Percentiles rank a stretch among this genome's conserved stretches.
Evolutionary conservation across 2,329 filamentous ascomycete species (phyloP).

Genomic region (Pseudopyrenochaeta lycopersici): DNA sequence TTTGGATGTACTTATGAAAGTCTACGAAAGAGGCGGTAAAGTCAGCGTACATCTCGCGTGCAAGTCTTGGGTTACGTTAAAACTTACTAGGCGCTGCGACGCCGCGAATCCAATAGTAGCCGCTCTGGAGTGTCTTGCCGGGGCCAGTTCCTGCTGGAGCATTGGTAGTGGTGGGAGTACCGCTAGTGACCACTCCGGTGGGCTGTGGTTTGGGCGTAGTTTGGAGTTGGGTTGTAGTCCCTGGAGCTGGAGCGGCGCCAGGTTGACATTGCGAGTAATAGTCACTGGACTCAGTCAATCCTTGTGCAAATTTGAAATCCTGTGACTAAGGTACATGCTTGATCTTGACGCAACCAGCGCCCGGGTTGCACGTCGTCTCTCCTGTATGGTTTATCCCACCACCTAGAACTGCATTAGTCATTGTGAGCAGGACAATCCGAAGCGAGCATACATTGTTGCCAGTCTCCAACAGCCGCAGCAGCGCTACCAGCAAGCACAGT

Average conservation of each 20-base stretch:
- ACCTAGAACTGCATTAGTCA: slow-evolving; percentile 24
- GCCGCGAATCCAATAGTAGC: slow-evolving; percentile 67
- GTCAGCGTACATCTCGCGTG: too few relatives aligned
- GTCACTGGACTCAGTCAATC: slow-evolving; percentile 31
- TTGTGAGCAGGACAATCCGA: not conserved
- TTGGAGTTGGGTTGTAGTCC: slow-evolving; percentile 14
- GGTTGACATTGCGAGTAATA: slow-evolving; percentile 55
- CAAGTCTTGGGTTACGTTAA: too few relatives aligned
- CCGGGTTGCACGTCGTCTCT: slow-evolving; percentile 33
- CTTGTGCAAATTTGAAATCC: not conserved
- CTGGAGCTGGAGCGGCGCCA: slow-evolving; percentile 32
- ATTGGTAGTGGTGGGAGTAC: slow-evolving; percentile 31
- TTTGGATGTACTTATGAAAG: slow-evolving; percentile 57
- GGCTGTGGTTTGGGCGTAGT: slow-evolving; percentile 22
- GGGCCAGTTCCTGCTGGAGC: slow-evolving; percentile 45
- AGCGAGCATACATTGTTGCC: slow-evolving; percentile 43
- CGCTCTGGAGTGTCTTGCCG: slow-evolving; percentile 58
- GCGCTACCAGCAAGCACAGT: slow-evolving; percentile 33
- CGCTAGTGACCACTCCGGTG: slow-evolving; percentile 14
- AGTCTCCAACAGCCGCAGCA: slow-evolving; percentile 38
- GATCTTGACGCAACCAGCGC: slow-evolving; percentile 41
- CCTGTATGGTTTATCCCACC: slow-evolving; percentile 40
- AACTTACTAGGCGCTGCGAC: slow-evolving; percentile 59
- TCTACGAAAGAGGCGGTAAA: slow-evolving; percentile 29
- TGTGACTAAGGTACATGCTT: slow-evolving; percentile 25